phyloP scores from a whole-genome alignment of 371 early-diverging fungal genomes.

The Rhizomucor miehei region DNA sequence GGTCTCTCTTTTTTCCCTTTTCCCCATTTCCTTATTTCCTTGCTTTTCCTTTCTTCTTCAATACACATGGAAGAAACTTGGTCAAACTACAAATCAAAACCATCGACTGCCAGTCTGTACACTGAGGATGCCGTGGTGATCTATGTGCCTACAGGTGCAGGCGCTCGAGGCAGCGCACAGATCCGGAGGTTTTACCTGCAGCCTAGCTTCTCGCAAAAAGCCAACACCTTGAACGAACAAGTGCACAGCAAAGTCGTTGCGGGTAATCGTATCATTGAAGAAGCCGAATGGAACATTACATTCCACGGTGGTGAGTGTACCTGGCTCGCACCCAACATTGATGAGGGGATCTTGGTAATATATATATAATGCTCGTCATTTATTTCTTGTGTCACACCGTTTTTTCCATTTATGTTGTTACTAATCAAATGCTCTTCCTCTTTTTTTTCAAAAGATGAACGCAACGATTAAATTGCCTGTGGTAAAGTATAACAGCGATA shows the following conservation, averaged over 20 bases:
- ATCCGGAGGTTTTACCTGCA: slow-evolving; percentile 35
- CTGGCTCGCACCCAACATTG: slow-evolving; percentile 39
- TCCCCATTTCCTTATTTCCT: slow-evolving; percentile 6
- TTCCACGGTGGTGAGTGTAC: slow-evolving; percentile 34
- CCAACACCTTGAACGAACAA: slow-evolving; percentile 23
- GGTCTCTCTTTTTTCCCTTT: background rate
- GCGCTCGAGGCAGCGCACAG: slow-evolving; percentile 29
- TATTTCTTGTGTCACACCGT: background rate
- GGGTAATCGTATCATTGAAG: slow-evolving; percentile 33
- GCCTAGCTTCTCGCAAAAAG: slow-evolving; percentile 21
- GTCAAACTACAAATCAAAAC: slow-evolving; percentile 34
- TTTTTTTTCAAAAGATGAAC: slow-evolving; percentile 34
- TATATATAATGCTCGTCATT: background rate
- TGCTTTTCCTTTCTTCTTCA: slow-evolving; percentile 1
- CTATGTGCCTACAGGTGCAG: slow-evolving; percentile 40
- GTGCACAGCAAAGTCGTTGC: slow-evolving; percentile 28
- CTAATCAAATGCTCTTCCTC: too few relatives aligned
- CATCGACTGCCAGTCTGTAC: slow-evolving; percentile 28
- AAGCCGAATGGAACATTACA: slow-evolving; percentile 38
- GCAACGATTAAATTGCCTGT: slow-evolving; percentile 32
- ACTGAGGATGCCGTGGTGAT: slow-evolving; percentile 35
- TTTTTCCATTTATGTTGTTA: too few relatives aligned
- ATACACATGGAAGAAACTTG: slow-evolving; percentile 24
- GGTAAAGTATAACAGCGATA: too few relatives aligned
- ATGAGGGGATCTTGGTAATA: slow-evolving; percentile 21